These are phyloP conservation scores for Phyllosticta ampelicida DNA, from an alignment of 2,329 filamentous ascomycete genomes.

Conservation along the genomic window DNA sequence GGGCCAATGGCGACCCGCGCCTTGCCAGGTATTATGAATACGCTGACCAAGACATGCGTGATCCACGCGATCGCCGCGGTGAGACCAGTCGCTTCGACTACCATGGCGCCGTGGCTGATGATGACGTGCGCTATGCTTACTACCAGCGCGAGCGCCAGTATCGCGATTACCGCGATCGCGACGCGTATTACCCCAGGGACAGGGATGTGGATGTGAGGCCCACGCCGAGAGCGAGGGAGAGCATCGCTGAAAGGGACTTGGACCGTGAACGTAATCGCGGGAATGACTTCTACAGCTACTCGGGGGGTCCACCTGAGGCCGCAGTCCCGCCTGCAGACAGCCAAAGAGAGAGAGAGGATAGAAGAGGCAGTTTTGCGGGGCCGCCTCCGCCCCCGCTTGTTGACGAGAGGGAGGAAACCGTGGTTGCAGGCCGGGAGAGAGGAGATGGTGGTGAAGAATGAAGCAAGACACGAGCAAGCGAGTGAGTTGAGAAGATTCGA, in stretches of 20 bases:
- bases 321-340: neutral
- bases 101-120: neutral
- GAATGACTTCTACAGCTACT: neutral
- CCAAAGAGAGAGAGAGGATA: neutral
- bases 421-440: neutral
- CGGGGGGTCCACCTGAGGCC: neutral
- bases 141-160: neutral
- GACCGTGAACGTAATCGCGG: neutral
- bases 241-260: neutral
- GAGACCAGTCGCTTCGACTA: neutral
- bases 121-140: neutral
- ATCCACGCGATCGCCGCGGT: neutral
- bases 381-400: neutral
- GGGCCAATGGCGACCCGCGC: neutral
- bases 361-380: neutral
- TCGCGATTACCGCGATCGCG: neutral
- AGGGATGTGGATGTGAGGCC: neutral
- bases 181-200: neutral
- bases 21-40: neutral
- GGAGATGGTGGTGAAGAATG: neutral
- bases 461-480: neutral
- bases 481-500: neutral
- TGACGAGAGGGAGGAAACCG: neutral
- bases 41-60: neutral
- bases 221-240: neutral